Base-by-base conservation (phyloP, 2,329 filamentous ascomycete genomes). In the Cordyceps cateniannulata region DNA sequence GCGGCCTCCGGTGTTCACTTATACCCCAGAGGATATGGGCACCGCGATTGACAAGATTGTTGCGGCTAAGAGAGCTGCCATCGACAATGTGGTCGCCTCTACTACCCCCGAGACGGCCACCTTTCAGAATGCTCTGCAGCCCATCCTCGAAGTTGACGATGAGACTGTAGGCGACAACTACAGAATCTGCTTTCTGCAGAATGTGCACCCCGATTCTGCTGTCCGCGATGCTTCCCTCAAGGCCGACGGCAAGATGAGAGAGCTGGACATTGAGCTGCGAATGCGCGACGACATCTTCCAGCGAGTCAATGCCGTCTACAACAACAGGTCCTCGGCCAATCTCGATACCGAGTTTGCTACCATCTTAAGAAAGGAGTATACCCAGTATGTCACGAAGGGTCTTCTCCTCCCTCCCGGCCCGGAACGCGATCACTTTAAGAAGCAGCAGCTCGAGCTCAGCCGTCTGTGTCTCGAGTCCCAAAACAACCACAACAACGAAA, bases 281-380 rank as follows among this genome's bases (percentile, higher is more conserved):
- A 93, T 93, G 89, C 84, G 90, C 58, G 88, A 93, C 75, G 90
- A 95, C 67, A 82, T 93, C 62, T 95, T 90, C 79, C 78, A 80
- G 67, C 77, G 87, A 3, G 83, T 88, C 27, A 81, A 88, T 51
- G 81, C 81, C 27, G 79, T 82, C 40, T 84, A 79, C 67, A 78
- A 82, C 42, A 75, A 73, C 50, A 74, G 75, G 50, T 81, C 84
- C 67, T 77, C 81, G 63, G 73, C 79, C 48, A 69, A 78, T 44
- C 77, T 92, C 38, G 86, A 90, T 61, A 77, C 84, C 0, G 90
- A 95, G 75, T 87, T 85, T 61, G 75, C 85, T 66, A 82, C 87
- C n/a, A 73, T 93, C 65, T 77, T 95, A 32, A 86, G 92, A 74
- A 91, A 90, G 76, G 87, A 92, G 68, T 83, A 88, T 68, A 90